Percentiles rank a stretch among this genome's conserved stretches.
Evolutionary conservation across 257 asterid genomes (phyloP).

Genomic region (Cinchona pubescens): DNA sequence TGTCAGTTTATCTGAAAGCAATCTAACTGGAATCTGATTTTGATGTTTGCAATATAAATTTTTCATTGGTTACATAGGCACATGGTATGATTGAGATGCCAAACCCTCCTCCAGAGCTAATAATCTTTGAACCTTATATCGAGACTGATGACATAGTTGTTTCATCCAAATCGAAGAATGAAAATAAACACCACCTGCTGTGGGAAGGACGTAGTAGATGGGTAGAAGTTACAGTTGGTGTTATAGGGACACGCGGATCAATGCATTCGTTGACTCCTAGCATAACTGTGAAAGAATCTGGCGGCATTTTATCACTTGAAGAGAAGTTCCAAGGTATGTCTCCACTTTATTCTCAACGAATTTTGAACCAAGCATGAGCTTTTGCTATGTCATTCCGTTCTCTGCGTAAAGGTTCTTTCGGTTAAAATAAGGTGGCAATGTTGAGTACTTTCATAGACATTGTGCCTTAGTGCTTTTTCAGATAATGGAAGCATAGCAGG

Average conservation of each 20-base stretch:
- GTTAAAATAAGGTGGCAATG: not conserved
- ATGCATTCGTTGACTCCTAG: conserved; percentile 87
- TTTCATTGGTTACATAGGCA: conserved; percentile 31
- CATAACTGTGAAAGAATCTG: conserved; percentile 80
- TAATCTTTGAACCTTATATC: conserved; percentile 79
- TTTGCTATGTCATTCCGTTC: not conserved
- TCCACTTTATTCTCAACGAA: not conserved
- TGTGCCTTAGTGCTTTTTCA: not conserved
- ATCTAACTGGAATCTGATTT: not conserved
- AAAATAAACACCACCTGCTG: conserved; percentile 44
- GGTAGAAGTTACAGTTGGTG: conserved; percentile 94
- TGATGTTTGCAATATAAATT: not conserved
- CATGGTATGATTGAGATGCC: conserved; percentile 92
- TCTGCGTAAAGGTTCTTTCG: too few relatives aligned
- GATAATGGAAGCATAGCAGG: not conserved
- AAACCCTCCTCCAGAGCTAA: conserved; percentile 63
- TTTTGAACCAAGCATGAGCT: not conserved
- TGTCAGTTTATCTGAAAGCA: not conserved
- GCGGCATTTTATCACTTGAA: conserved; percentile 85
- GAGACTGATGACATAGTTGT: conserved; percentile 78
- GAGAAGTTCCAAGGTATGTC: conserved; percentile 82
- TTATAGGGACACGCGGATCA: conserved; percentile 62
- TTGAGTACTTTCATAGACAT: not conserved
- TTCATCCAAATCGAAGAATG: conserved; percentile 45
- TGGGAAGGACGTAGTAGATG: conserved; percentile 86